These are phyloP conservation scores for Sporothrix phasma DNA, from an alignment of 2,329 filamentous ascomycete genomes.

Conservation along the genomic window DNA sequence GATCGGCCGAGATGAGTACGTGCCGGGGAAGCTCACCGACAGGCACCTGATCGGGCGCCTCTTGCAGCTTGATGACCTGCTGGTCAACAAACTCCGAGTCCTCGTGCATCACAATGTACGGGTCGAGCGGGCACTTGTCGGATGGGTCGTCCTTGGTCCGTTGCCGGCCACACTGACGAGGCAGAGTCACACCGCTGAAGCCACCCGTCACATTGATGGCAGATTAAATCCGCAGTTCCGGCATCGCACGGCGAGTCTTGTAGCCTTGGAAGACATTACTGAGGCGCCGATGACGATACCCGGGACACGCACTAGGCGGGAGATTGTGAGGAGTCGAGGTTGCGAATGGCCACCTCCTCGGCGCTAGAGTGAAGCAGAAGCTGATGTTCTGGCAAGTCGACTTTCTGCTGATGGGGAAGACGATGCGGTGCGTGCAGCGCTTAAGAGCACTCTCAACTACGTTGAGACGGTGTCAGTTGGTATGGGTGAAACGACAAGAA, in stretches of 20 bases:
- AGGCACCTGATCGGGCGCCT: conserved; percentile 93
- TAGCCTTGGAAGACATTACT: conserved; percentile 93
- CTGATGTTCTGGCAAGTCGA: conserved; percentile 78
- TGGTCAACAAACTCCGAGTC: conserved; percentile 93
- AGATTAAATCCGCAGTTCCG: conserved; percentile 69
- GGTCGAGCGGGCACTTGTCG: conserved; percentile 79
- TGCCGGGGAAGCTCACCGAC: conserved; percentile 93
- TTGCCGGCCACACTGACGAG: conserved; percentile 61
- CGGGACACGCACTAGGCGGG: conserved; percentile 88
- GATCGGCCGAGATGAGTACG: conserved; percentile 90
- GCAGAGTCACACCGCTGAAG: conserved; percentile 78
- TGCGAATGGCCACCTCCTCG: conserved; percentile 83
- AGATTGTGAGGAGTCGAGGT: conserved; percentile 90
- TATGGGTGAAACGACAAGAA: not conserved
- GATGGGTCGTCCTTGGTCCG: conserved; percentile 55
- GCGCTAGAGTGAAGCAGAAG: conserved; percentile 88
- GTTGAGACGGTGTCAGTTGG: not conserved
- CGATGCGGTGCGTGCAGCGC: conserved; percentile 85
- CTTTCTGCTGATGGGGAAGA: conserved; percentile 62
- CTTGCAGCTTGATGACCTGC: conserved; percentile 94
- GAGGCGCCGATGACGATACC: conserved; percentile 97
- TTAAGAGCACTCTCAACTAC: conserved; percentile 87
- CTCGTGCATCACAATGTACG: conserved; percentile 93
- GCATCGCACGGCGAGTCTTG: conserved; percentile 75
- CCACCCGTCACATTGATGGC: conserved; percentile 66